Conservation (phyloP, 1,284 basidiomycete genomes). For the Cutaneotrichosporon spelunceum region DNA sequence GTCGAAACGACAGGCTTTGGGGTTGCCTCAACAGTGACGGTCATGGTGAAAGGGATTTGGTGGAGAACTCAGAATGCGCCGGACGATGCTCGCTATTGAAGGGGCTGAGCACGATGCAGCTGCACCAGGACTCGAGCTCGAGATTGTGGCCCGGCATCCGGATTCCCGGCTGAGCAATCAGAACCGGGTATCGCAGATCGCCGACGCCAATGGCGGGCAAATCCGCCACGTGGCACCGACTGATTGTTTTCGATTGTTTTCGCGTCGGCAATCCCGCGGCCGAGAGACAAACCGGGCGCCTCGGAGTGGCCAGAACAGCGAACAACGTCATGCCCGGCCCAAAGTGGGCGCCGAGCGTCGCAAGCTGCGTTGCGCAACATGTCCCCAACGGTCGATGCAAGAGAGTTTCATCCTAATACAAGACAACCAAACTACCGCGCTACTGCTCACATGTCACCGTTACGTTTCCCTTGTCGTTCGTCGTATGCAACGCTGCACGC, state of each 20-base stretch:
- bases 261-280: not conserved
- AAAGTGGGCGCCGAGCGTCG: not conserved
- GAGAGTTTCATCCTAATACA: constrained; percentile 3
- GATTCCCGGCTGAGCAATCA: too few species aligned
- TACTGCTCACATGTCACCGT: not conserved
- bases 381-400: not conserved
- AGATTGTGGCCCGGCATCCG: too few species aligned
- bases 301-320: not conserved
- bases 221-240: too few species aligned
- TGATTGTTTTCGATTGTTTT: too few species aligned
- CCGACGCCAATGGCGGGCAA: too few species aligned
- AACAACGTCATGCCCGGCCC: not conserved
- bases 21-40: not conserved
- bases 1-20: constrained; percentile 18
- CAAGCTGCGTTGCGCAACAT: too few species aligned
- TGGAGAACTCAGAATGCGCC: too few species aligned
- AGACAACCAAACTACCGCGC: constrained; percentile 4
- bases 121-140: too few species aligned
- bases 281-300: not conserved
- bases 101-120: too few species aligned
- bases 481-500: not conserved
- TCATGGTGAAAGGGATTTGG: not conserved
- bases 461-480: not conserved
- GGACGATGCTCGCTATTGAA: too few species aligned
- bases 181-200: too few species aligned